Percentiles rank a stretch among this genome's conserved stretches.
phyloP scores from a whole-genome alignment of 2,329 filamentous ascomycete genomes.

The Talaromyces verruculosus region DNA sequence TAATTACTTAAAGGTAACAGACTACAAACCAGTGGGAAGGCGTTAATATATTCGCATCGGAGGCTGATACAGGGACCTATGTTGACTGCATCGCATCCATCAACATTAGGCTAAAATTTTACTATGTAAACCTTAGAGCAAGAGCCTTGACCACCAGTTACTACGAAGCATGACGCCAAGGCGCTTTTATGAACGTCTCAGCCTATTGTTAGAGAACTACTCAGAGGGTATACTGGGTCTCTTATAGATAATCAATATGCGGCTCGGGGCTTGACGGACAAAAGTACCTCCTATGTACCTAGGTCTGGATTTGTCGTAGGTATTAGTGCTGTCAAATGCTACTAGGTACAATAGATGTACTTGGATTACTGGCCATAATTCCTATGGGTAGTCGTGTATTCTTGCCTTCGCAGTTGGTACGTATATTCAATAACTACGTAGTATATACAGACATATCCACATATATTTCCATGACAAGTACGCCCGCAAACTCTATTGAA shows the following conservation, averaged over 20 bases:
- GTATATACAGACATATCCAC: not conserved
- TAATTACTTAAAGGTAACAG: no score
- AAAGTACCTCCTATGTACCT: not conserved
- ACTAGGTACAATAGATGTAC: not conserved
- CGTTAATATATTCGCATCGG: not conserved
- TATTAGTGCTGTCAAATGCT: no score
- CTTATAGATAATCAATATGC: not conserved
- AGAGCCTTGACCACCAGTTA: not conserved
- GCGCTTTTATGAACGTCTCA: not conserved
- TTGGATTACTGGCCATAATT: not conserved
- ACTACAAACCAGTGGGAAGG: not conserved
- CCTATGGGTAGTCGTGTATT: not conserved
- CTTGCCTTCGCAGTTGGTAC: not conserved
- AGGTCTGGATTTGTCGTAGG: not conserved
- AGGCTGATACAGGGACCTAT: not conserved
- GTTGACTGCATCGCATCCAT: no score
- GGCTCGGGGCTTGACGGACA: not conserved
- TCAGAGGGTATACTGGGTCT: not conserved
- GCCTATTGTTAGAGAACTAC: not conserved
- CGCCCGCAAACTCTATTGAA: not conserved
- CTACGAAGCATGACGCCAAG: not conserved
- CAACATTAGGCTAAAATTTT: not conserved
- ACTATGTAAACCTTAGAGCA: no score
- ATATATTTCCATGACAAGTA: not conserved
- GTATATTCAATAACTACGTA: not conserved